A percentile compares a stretch with the other conserved stretches of the same genome.
phyloP scores from a whole-genome alignment of 2,329 filamentous ascomycete genomes.

The Huntiella abstrusa region DNA sequence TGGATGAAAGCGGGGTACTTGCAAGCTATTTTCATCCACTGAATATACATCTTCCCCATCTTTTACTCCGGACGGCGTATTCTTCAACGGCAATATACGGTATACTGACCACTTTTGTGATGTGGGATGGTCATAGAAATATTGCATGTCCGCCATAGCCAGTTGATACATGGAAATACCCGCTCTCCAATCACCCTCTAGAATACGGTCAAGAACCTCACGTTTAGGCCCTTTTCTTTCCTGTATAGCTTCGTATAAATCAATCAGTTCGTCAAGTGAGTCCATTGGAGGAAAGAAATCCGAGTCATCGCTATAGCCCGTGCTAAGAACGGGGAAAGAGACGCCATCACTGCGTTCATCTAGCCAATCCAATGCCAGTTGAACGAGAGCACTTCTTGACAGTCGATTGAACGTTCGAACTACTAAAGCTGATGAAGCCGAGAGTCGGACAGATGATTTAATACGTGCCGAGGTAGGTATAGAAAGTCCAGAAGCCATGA shows the following conservation, averaged over 20 bases:
- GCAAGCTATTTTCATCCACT: slow-evolving; percentile 27
- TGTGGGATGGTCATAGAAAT: slow-evolving; percentile 44
- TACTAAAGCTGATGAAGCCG: slow-evolving; percentile 43
- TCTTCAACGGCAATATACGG: slow-evolving; percentile 34
- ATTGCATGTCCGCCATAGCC: slow-evolving; percentile 49
- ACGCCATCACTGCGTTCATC: slow-evolving; percentile 42
- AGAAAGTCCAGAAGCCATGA: slow-evolving; percentile 23
- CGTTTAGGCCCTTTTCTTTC: slow-evolving; percentile 39
- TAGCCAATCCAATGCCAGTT: slow-evolving; percentile 61
- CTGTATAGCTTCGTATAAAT: slow-evolving; percentile 43
- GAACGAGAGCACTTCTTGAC: slow-evolving; percentile 51
- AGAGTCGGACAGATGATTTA: slow-evolving; percentile 50
- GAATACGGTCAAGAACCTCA: slow-evolving; percentile 43
- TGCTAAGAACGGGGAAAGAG: slow-evolving; percentile 26
- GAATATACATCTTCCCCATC: slow-evolving; percentile 16
- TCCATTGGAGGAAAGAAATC: slow-evolving; percentile 51
- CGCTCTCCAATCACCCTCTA: slow-evolving; percentile 50
- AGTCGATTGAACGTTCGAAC: slow-evolving; percentile 49
- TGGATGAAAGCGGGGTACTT: slow-evolving; percentile 56
- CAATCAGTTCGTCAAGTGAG: slow-evolving; percentile 46
- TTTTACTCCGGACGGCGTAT: slow-evolving; percentile 14
- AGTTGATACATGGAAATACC: slow-evolving; percentile 47
- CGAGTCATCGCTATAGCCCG: slow-evolving; percentile 31
- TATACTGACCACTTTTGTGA: slow-evolving; percentile 47
- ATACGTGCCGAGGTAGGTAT: slow-evolving; percentile 55